phyloP scores from a whole-genome alignment of 345 rosid species.

The Ceriops tagal region DNA sequence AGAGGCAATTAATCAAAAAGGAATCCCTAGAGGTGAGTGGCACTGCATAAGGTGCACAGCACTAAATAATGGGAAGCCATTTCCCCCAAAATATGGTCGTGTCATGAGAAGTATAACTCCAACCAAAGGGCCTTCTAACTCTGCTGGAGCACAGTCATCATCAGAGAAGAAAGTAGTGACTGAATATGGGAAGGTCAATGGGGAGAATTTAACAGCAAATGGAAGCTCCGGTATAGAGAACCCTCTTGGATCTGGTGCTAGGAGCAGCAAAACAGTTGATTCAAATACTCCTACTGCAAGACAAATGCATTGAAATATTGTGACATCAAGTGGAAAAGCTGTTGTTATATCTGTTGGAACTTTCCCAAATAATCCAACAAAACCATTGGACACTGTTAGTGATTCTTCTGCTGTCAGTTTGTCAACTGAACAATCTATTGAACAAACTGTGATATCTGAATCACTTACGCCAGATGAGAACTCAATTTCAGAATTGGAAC shows the following conservation, averaged over 20 bases:
- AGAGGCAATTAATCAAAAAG: slow-evolving; percentile 54
- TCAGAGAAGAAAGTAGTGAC: slow-evolving; percentile 50
- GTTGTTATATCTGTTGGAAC: slow-evolving; percentile 18
- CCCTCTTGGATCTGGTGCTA: slow-evolving; percentile 30
- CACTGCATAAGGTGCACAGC: slow-evolving; percentile 76
- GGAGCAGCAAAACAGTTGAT: slow-evolving; percentile 23
- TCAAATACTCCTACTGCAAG: slow-evolving; percentile 25
- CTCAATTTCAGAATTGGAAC: slow-evolving; percentile 20
- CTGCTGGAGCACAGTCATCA: slow-evolving; percentile 43
- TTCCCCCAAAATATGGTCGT: slow-evolving; percentile 88
- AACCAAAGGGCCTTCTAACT: slow-evolving; percentile 48
- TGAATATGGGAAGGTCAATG: slow-evolving; percentile 40
- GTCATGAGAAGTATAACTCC: slow-evolving; percentile 56
- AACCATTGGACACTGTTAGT: slow-evolving; percentile 18
- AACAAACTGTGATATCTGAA: slow-evolving; percentile 27
- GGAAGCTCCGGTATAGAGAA: slow-evolving; percentile 37
- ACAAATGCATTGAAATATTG: slow-evolving; percentile 23
- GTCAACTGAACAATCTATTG: slow-evolving; percentile 5
- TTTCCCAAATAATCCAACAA: slow-evolving; percentile 20
- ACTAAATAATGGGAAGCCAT: slow-evolving; percentile 69
- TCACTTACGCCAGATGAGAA: slow-evolving; percentile 21
- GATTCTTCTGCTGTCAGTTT: slow-evolving; percentile 25
- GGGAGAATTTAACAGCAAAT: slow-evolving; percentile 39
- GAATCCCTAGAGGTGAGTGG: slow-evolving; percentile 84
- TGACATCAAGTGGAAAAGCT: slow-evolving; percentile 20